phyloP scores from a whole-genome alignment of 1,284 basidiomycete genomes.

The Cryptococcus sp. region DNA sequence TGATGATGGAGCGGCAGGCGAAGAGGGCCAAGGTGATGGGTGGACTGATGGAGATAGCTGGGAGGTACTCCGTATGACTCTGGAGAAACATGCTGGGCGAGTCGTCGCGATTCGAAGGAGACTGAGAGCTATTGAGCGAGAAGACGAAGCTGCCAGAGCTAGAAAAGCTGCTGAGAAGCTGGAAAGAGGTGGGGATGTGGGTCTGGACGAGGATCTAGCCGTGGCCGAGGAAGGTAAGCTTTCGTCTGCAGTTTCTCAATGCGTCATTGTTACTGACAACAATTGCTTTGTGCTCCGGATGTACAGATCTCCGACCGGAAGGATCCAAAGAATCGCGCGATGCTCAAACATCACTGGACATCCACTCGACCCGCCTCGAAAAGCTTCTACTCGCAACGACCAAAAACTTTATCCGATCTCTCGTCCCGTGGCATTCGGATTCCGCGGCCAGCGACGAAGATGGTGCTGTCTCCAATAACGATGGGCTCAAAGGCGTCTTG shows the following conservation, averaged over 20 bases:
- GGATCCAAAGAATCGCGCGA: constrained; percentile 42
- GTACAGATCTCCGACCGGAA: constrained; percentile 31
- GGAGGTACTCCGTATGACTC: constrained; percentile 74
- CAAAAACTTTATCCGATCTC: constrained; percentile 34
- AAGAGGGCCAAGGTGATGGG: constrained; percentile 39
- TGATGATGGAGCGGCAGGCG: constrained; percentile 49
- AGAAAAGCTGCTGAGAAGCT: constrained; percentile 61
- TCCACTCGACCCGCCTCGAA: constrained; percentile 41
- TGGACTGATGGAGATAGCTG: constrained; percentile 69
- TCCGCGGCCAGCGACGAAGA: constrained; percentile 7
- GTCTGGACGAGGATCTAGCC: constrained; percentile 29
- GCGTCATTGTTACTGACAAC: background rate
- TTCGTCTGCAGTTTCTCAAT: background rate
- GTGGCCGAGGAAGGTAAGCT: constrained; percentile 26
- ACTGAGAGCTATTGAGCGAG: constrained; percentile 72
- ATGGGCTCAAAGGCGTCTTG: constrained; percentile 42
- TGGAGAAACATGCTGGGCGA: constrained; percentile 83
- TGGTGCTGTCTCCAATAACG: constrained; percentile 9
- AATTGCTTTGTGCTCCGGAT: background rate
- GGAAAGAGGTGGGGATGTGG: constrained; percentile 44
- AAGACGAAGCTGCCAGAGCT: constrained; percentile 79
- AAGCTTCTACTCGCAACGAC: constrained; percentile 37
- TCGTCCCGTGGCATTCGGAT: constrained; percentile 36
- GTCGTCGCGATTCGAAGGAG: constrained; percentile 73
- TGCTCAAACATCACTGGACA: constrained; percentile 44